Evolutionary conservation across 768 basidiomycete species (phyloP), one percentile per base, ranked within the genome.

Genomic region (Amanita jacksonii): DNA sequence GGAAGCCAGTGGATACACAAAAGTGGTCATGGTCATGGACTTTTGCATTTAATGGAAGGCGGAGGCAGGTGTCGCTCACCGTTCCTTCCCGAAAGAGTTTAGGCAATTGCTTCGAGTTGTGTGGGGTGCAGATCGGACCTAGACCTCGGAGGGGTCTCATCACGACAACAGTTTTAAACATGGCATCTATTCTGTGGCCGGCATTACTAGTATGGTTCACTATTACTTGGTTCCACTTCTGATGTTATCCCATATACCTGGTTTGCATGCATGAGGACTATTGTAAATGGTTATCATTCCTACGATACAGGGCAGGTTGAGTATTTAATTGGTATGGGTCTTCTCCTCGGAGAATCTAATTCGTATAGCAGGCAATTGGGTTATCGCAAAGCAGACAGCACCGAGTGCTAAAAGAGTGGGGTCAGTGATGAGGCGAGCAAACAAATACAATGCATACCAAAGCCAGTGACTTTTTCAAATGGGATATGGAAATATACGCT

Each of bases 401-500:
- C 44, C 44, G 10, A 45, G 44, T 13, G 22, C 44, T 45, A 23
- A n/a, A 7, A 9, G 36, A 19, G 9, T 15, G 1, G 16, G 13
- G 20, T 45, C 28, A 45, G 18, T 23, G 6, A 6, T 3, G 5
- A n/a, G 8, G 30, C 8, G 22, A 2, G 13, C 16, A 32, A 40
- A 19, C 6, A 16, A 38, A 38, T 18, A 30, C 18, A 41, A 34
- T 10, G 78, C 87, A 57, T 56, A 93, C 91, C 31, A 47, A 82
- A 85, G 9, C 94, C 94, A 2, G 82, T 79, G 25, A 88, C 48
- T 65, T 98, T 97, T 66, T 97, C 94, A 9, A 71, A 62, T 0
- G 89, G 88, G 3, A 82, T 72, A 57, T 98, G 94, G 68, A 94
- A 98, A 60, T 90, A 97, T 6, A 94, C 65, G 41, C 82, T 79